phyloP scores from a whole-genome alignment of 2,329 filamentous ascomycete genomes.

The Colletotrichum phormii region DNA sequence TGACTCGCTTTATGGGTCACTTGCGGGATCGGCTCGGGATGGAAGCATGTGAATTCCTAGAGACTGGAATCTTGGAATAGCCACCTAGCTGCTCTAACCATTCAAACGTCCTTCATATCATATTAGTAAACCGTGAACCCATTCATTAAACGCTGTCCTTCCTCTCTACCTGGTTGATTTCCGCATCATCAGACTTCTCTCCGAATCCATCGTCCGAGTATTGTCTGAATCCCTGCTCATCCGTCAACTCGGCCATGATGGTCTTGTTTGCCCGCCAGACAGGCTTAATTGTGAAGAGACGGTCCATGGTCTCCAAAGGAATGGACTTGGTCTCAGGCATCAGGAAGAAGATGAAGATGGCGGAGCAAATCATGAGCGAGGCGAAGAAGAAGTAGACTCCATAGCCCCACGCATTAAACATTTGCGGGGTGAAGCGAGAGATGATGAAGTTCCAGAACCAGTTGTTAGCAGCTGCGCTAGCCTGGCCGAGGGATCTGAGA shows the following conservation, averaged over 20 bases:
- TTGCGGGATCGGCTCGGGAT: conserved; percentile 15
- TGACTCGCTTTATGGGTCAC: conserved; percentile 2
- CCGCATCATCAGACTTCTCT: conserved; percentile 41
- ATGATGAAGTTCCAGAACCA: conserved; percentile 81
- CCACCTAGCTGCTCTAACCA: background rate
- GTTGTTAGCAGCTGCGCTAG: conserved; percentile 77
- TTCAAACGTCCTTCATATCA: conserved; percentile 29
- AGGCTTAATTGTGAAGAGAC: conserved; percentile 65
- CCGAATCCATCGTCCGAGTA: conserved; percentile 41
- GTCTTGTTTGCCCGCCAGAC: conserved; percentile 55
- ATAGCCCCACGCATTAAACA: conserved; percentile 69
- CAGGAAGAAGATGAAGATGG: conserved; percentile 71
- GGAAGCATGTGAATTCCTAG: conserved; percentile 17
- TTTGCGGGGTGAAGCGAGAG: conserved; percentile 74
- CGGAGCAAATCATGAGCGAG: conserved; percentile 67
- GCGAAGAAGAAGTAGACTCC: conserved; percentile 79
- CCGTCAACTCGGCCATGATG: conserved; percentile 57
- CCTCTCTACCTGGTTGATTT: conserved; percentile 38
- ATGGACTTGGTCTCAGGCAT: conserved; percentile 75
- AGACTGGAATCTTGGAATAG: conserved; percentile 20
- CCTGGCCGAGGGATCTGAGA: conserved; percentile 71
- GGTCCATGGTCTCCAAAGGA: conserved; percentile 74
- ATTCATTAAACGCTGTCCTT: conserved; percentile 33
- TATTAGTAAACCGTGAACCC: conserved; percentile 34
- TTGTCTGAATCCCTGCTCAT: conserved; percentile 50